A percentile compares a stretch with the other conserved stretches of the same genome.
Conservation (phyloP, 345 rosid genomes). For the Gynandropsis gynandra region DNA sequence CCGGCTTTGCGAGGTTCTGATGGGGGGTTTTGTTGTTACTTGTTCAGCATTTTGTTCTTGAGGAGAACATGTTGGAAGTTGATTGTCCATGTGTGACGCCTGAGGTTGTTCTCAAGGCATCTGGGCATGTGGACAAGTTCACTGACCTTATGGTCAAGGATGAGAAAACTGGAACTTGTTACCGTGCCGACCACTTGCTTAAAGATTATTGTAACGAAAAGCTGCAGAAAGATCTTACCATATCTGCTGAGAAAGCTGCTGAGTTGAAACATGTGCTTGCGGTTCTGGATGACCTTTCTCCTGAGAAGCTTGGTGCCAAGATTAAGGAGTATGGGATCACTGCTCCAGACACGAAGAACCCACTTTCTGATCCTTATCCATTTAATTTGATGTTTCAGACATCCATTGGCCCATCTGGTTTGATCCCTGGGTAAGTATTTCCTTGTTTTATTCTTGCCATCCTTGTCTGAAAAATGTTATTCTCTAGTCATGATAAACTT, state of each 20-base stretch:
- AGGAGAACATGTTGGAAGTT: conserved; percentile 93
- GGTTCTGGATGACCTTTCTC: conserved; percentile 65
- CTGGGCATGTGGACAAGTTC: conserved; percentile 96
- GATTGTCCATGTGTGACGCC: conserved; percentile 97
- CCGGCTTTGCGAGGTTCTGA: not conserved
- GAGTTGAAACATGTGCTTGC: conserved; percentile 79
- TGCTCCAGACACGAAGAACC: conserved; percentile 78
- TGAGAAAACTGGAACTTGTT: conserved; percentile 72
- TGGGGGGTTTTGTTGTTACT: not conserved
- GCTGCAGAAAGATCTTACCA: conserved; percentile 71
- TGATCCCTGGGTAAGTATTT: conserved; percentile 59
- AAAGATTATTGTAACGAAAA: conserved; percentile 83
- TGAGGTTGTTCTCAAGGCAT: conserved; percentile 86
- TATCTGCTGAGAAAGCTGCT: conserved; percentile 65
- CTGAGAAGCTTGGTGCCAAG: conserved; percentile 73
- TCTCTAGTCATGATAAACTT: not conserved
- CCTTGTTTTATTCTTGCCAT: not conserved
- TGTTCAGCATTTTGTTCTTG: conserved; percentile 81
- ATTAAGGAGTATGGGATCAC: conserved; percentile 71
- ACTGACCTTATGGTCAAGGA: conserved; percentile 98
- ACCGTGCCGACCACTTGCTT: conserved; percentile 85
- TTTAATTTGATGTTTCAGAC: conserved; percentile 96
- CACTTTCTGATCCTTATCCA: conserved; percentile 87
- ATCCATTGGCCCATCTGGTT: conserved; percentile 92
- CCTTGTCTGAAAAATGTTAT: not conserved